These are phyloP conservation scores for Candida hispaniensis DNA, from an alignment of 805 yeast species.

Conservation along the genomic window DNA sequence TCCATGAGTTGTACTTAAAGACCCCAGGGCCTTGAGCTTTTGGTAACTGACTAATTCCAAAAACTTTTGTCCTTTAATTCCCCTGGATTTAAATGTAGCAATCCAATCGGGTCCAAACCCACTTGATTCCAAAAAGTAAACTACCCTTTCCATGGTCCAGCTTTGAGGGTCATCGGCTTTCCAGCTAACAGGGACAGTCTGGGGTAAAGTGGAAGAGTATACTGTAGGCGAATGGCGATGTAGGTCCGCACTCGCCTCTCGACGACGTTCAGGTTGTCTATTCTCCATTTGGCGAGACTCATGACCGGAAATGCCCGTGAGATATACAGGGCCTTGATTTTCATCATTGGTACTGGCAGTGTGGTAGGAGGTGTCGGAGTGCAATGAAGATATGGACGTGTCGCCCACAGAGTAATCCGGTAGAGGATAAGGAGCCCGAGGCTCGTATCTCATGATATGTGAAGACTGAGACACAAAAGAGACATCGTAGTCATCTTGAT, in stretches of 20 bases:
- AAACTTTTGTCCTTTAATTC: constrained; percentile 53
- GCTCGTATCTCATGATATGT: no score
- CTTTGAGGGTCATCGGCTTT: constrained; percentile 36
- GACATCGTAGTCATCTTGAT: no score
- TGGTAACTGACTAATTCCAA: constrained; percentile 59
- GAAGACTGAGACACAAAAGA: no score
- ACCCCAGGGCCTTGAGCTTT: constrained; percentile 38
- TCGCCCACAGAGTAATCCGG: no score
- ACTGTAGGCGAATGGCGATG: no score
- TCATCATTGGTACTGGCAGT: constrained; percentile 12
- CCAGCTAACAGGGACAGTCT: constrained; percentile 4
- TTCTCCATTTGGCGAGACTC: no score
- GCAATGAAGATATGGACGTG: constrained; percentile 6
- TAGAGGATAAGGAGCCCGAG: no score
- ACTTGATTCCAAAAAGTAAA: constrained; percentile 56
- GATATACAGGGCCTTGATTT: no score
- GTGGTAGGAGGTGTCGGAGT: constrained; percentile 10
- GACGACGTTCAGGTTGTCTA: no score
- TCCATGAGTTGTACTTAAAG: constrained; percentile 27
- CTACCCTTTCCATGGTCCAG: constrained; percentile 65
- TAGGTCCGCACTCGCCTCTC: no score
- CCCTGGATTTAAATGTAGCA: constrained; percentile 46
- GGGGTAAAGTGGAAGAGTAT: constrained; percentile 13
- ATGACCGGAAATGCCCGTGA: no score
- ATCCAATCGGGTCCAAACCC: constrained; percentile 67